Conservation (phyloP, 768 basidiomycete species). For the Lentinula guzmanii region DNA sequence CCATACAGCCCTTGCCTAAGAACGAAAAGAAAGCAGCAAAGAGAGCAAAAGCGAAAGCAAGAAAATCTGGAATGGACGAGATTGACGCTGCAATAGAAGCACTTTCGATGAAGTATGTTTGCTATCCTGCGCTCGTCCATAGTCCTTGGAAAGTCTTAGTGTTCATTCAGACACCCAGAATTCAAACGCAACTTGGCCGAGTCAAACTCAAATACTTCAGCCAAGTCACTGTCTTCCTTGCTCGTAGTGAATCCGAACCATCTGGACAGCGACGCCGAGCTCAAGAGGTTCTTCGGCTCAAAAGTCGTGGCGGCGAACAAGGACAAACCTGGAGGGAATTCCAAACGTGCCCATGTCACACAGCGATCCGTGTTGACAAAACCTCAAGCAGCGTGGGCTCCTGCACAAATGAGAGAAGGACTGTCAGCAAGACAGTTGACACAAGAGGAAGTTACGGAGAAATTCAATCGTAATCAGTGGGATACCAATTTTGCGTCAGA, state of each 20-base stretch:
- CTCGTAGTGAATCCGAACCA: slow-evolving; percentile 75
- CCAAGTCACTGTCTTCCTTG: slow-evolving; percentile 42
- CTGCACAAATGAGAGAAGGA: slow-evolving; percentile 64
- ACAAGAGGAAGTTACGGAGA: slow-evolving; percentile 44
- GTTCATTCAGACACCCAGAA: slow-evolving; percentile 41
- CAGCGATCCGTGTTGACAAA: slow-evolving; percentile 71
- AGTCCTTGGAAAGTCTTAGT: neutral
- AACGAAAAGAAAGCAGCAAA: slow-evolving; percentile 57
- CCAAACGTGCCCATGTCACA: slow-evolving; percentile 33
- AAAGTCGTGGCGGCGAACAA: slow-evolving; percentile 74
- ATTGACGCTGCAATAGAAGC: slow-evolving; percentile 82
- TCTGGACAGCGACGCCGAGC: slow-evolving; percentile 85
- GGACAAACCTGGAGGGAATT: slow-evolving; percentile 24
- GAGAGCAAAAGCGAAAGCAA: slow-evolving; percentile 59
- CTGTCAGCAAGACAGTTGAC: slow-evolving; percentile 57
- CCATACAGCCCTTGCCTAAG: slow-evolving; percentile 16
- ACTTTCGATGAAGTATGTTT: slow-evolving; percentile 65
- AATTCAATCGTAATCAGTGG: slow-evolving; percentile 33
- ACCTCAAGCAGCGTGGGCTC: slow-evolving; percentile 73
- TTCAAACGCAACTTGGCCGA: slow-evolving; percentile 23
- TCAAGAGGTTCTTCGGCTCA: slow-evolving; percentile 91
- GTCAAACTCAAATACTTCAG: slow-evolving; percentile 23
- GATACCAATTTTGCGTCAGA: slow-evolving; percentile 39
- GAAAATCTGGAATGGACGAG: slow-evolving; percentile 67
- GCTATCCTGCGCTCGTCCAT: neutral